Evolutionary conservation across 2,329 filamentous ascomycete genomes (phyloP).

Genomic region (Colletotrichum melonis): DNA sequence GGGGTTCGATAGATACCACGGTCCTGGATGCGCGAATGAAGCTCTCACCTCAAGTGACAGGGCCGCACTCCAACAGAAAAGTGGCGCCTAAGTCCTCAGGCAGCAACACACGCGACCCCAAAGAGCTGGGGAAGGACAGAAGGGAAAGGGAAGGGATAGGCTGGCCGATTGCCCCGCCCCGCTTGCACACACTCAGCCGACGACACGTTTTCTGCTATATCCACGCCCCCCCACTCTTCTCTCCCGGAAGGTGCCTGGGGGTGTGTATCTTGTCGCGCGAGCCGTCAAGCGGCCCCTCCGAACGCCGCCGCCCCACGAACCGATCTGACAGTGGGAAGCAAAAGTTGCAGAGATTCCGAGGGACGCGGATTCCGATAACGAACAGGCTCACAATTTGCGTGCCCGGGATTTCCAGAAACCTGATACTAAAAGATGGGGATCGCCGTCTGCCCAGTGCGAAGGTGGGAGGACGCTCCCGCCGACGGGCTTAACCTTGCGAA

Average conservation of each 20-base stretch:
- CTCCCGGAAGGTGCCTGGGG: neutral
- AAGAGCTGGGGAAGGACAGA: constrained; percentile 15
- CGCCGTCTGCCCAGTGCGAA: constrained; percentile 16
- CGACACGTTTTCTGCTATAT: constrained; percentile 2
- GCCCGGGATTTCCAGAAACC: neutral
- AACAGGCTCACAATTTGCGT: neutral
- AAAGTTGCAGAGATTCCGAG: neutral
- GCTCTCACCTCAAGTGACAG: constrained; percentile 27
- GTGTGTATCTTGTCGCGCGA: neutral
- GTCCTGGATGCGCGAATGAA: constrained; percentile 19
- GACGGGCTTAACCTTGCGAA: neutral
- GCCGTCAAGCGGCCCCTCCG: constrained; percentile 26
- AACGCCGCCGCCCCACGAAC: constrained; percentile 11
- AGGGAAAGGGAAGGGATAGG: neutral
- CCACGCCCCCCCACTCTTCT: neutral
- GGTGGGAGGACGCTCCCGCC: neutral
- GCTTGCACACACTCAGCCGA: constrained; percentile 4
- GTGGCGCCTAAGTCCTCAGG: constrained; percentile 5
- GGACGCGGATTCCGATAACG: constrained; percentile 11
- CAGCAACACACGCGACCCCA: neutral
- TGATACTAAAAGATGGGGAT: constrained; percentile 14
- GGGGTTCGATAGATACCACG: constrained; percentile 1
- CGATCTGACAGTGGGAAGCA: constrained; percentile 14
- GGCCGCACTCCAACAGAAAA: neutral
- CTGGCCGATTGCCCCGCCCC: constrained; percentile 17